Percentiles rank a stretch among this genome's conserved stretches.
These are phyloP conservation scores for Panellus pusillus DNA, from an alignment of 768 basidiomycete genomes.

Conservation along the genomic window DNA sequence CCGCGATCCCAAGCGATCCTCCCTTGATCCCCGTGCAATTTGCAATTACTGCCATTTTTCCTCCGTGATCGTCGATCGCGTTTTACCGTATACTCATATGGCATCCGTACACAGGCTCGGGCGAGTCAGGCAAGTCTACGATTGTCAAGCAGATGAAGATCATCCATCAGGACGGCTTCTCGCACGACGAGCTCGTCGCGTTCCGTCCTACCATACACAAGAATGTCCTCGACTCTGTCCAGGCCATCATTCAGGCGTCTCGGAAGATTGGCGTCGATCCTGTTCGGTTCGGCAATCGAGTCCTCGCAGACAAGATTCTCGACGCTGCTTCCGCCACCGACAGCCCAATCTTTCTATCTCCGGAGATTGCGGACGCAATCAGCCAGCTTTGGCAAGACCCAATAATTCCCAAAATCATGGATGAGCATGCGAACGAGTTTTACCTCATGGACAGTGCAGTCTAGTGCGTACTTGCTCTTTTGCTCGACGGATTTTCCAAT, in stretches of 20 bases:
- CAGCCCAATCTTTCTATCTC: constrained; percentile 47
- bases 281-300: constrained; percentile 25
- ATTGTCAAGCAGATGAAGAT: constrained; percentile 99
- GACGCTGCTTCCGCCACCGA: constrained; percentile 50
- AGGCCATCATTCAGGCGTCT: constrained; percentile 83
- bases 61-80: constrained; percentile 15
- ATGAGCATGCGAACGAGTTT: constrained; percentile 69
- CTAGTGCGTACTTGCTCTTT: constrained; percentile 55
- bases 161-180: constrained; percentile 91
- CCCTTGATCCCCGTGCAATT: neutral
- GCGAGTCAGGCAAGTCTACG: constrained; percentile 93
- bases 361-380: constrained; percentile 71
- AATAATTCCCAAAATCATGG: constrained; percentile 54
- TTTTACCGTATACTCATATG: neutral
- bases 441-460: constrained; percentile 94
- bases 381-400: constrained; percentile 71
- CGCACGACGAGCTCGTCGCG: constrained; percentile 68
- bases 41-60: neutral
- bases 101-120: constrained; percentile 61
- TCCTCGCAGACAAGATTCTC: constrained; percentile 59
- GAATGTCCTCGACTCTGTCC: constrained; percentile 87
- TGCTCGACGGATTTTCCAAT: neutral
- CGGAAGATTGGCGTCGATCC: constrained; percentile 77
- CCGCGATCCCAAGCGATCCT: neutral
- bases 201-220: constrained; percentile 81